Evolutionary conservation across 2,329 filamentous ascomycete genomes (phyloP).

Genomic region (Fusarium sp.): DNA sequence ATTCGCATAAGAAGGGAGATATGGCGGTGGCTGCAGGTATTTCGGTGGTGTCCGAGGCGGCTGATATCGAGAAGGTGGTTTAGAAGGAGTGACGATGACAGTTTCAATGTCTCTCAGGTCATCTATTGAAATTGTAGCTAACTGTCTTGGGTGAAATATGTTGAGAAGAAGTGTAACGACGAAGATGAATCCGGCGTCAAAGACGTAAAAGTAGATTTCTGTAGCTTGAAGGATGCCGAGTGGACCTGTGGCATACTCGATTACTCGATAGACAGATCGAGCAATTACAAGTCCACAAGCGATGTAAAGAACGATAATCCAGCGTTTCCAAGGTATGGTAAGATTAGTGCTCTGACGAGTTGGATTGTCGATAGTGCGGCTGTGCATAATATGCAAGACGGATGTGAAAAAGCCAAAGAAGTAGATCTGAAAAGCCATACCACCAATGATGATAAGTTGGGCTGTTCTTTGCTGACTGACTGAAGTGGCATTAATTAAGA

Average conservation of each 20-base stretch:
- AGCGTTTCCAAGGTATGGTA: conserved; percentile 46
- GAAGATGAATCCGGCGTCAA: conserved; percentile 51
- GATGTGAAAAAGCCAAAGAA: conserved; percentile 65
- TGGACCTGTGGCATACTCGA: conserved; percentile 54
- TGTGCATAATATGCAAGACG: conserved; percentile 58
- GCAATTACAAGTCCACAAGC: conserved; percentile 50
- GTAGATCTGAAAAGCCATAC: conserved; percentile 64
- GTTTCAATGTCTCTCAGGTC: conserved; percentile 1
- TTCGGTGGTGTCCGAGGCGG: not conserved
- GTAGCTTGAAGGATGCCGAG: conserved; percentile 47
- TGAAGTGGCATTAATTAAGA: conserved; percentile 30
- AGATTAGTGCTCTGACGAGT: not conserved
- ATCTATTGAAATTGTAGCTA: not conserved
- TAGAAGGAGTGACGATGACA: not conserved
- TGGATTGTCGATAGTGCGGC: conserved; percentile 22
- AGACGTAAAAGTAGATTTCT: conserved; percentile 51
- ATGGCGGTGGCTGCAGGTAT: not conserved
- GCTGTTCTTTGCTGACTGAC: conserved; percentile 47
- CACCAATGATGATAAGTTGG: conserved; percentile 61
- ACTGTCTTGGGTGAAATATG: conserved; percentile 20
- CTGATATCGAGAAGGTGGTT: not conserved
- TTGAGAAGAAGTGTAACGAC: conserved; percentile 34
- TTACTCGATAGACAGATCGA: conserved; percentile 53
- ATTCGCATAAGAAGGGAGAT: conserved; percentile 2
- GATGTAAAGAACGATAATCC: conserved; percentile 38